Evolutionary conservation across 148 eudicot species (phyloP).

Genomic region (Pharnaceum exiguum): DNA sequence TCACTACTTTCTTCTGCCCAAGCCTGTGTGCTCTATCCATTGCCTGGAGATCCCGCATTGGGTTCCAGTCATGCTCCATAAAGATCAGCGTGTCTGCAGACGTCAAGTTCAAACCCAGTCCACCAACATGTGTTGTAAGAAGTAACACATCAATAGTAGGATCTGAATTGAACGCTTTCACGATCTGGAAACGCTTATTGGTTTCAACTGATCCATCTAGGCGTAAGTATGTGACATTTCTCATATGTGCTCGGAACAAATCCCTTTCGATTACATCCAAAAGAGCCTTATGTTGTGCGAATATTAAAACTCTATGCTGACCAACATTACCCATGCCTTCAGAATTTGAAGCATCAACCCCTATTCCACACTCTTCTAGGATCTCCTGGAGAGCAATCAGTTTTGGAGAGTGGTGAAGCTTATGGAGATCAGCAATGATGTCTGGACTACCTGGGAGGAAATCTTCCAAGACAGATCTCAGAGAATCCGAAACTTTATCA

Average conservation of each 20-base stretch:
- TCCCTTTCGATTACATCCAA: slow-evolving; percentile 89
- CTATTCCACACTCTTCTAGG: slow-evolving; percentile 97
- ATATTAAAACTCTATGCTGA: slow-evolving; percentile 94
- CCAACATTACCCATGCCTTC: slow-evolving; percentile 73
- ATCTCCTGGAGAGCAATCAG: slow-evolving; percentile 96
- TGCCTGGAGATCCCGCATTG: slow-evolving; percentile 98
- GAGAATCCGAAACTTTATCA: slow-evolving; percentile 60
- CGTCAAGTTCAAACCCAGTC: slow-evolving; percentile 89
- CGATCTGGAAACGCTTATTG: slow-evolving; percentile 92
- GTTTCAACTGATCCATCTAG: slow-evolving; percentile 94
- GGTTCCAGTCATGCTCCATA: slow-evolving; percentile 99
- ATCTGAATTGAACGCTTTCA: slow-evolving; percentile 94
- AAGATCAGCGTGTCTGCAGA: slow-evolving; percentile 97
- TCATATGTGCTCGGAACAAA: slow-evolving; percentile 83
- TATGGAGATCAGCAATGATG: slow-evolving; percentile 71
- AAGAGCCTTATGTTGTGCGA: slow-evolving; percentile 97
- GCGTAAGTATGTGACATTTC: slow-evolving; percentile 84
- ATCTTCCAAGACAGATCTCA: slow-evolving; percentile 47
- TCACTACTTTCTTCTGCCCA: slow-evolving; percentile 92
- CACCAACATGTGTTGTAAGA: slow-evolving; percentile 90
- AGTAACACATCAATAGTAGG: slow-evolving; percentile 94
- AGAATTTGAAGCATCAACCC: slow-evolving; percentile 66
- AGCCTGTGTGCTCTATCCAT: slow-evolving; percentile 99
- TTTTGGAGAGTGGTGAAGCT: slow-evolving; percentile 92
- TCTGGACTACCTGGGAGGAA: slow-evolving; percentile 50